Percentiles rank a stretch among this genome's conserved stretches.
Conservation (phyloP, 2,329 filamentous ascomycete genomes). For the Talaromyces islandicus region DNA sequence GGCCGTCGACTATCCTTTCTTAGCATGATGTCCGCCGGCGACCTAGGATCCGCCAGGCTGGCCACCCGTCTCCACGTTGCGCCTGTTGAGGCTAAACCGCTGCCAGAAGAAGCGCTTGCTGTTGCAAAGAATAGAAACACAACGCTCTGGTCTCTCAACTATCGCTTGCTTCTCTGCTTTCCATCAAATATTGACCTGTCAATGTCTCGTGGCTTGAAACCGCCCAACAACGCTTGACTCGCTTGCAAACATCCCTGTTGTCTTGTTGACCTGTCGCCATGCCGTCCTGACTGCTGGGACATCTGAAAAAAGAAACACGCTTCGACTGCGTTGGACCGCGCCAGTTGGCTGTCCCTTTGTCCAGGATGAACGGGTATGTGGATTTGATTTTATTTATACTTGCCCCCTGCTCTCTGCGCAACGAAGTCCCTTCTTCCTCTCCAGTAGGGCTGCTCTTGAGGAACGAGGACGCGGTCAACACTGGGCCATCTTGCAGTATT, state of each 20-base stretch:
- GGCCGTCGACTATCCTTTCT: neutral
- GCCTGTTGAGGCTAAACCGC: neutral
- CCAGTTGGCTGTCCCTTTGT: neutral
- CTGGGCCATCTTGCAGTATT: neutral
- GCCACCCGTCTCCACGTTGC: neutral
- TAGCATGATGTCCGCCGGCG: neutral
- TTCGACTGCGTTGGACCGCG: neutral
- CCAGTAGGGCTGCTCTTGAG: neutral
- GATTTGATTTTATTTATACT: neutral
- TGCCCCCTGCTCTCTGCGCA: neutral
- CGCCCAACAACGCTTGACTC: neutral
- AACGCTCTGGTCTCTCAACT: constrained; percentile 2
- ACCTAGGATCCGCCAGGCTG: neutral
- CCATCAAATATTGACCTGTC: constrained; percentile 14
- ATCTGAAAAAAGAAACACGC: neutral
- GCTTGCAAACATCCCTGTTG: constrained; percentile 1
- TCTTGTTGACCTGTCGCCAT: neutral
- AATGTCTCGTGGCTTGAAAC: neutral
- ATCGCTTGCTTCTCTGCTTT: constrained; percentile 12
- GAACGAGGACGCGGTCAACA: neutral
- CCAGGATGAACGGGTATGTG: neutral
- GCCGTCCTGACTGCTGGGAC: neutral
- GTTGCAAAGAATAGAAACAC: constrained; percentile 26
- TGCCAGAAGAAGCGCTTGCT: constrained; percentile 1
- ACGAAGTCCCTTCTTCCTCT: neutral